Base-by-base conservation (phyloP, 768 basidiomycete genomes). In the Daedaleopsis sinensis region DNA sequence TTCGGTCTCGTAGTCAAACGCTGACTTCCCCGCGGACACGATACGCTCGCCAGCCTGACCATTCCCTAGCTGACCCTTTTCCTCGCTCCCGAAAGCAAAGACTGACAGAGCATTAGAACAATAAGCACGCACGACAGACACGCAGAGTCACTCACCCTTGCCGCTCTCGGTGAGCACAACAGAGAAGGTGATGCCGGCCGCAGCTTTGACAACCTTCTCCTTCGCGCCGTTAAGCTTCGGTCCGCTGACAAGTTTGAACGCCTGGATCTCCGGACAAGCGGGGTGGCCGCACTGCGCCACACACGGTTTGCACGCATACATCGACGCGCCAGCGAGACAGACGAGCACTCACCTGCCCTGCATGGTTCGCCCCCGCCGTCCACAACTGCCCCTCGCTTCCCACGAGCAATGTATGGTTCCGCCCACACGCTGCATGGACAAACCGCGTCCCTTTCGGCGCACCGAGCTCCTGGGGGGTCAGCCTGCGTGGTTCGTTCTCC, bases 1-100 rank as follows among this genome's bases (percentile, higher is more conserved):
- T 10, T 84, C 80, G 37, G 78, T 75, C 66, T 93, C 88, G 19
- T 91, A 82, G 69, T 96, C 95, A 68, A 84, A 96, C 12, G 84
- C 87, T 0, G 88, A 85, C 74, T 94, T 94, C 67, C 93, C 93
- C 19, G 90, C 91, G 1, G 90, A 89, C 10, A 88, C 84, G 59
- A 96, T 92, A 38, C 93, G 85, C 74, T 96, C 94, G n/a, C 96
- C 94, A 0, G 94, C 96, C 64, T 86, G 86, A 18, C 96, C 96
- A 71, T 94, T 96, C 0, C 94, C 96, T 0, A 98, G 79, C 65
- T 97, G 96, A 1, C 96, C 96, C 60, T 93, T 88, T 74, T 97
- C 95, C 21, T 88, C 93, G 53, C 92, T 95, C 37, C 96, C 96
- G 64, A 94, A 90, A 1, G 93, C 83, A 68, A 90, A 98, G 2